These are phyloP conservation scores for Alnus glutinosa DNA, from an alignment of 306 rosid genomes.

Conservation along the genomic window DNA sequence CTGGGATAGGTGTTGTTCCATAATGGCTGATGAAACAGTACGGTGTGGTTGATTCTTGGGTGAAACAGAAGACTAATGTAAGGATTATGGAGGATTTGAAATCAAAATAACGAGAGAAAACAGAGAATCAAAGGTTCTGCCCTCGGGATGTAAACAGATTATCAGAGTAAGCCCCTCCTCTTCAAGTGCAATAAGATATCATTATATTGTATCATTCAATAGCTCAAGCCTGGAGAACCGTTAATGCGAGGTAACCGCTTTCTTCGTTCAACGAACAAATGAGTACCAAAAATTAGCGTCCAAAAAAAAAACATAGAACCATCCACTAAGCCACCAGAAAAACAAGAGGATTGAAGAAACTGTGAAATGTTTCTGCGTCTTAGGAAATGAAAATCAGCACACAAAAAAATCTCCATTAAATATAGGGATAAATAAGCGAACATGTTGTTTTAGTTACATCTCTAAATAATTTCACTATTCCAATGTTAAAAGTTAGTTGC, in stretches of 20 bases:
- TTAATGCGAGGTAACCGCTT: neutral
- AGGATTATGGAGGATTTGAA: too few relatives aligned
- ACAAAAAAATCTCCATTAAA: neutral
- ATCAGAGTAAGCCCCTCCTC: neutral
- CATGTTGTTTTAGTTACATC: neutral
- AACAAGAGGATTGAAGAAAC: neutral
- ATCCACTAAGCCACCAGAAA: neutral
- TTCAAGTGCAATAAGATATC: neutral
- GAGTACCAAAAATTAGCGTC: neutral
- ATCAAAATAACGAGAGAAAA: too few relatives aligned
- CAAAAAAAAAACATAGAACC: neutral
- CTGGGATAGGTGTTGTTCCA: too few relatives aligned
- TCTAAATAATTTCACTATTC: neutral
- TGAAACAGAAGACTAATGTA: too few relatives aligned
- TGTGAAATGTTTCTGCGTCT: too few relatives aligned
- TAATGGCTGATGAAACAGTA: too few relatives aligned
- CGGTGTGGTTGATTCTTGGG: too few relatives aligned
- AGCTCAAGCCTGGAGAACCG: neutral
- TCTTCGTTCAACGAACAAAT: too few relatives aligned
- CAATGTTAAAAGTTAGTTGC: neutral
- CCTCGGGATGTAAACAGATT: too few relatives aligned
- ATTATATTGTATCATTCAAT: neutral
- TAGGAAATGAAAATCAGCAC: neutral
- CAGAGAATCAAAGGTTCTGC: too few relatives aligned
- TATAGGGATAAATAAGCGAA: neutral